phyloP scores from a whole-genome alignment of 2,329 filamentous ascomycete species.

The Paracamarosporium sp. region DNA sequence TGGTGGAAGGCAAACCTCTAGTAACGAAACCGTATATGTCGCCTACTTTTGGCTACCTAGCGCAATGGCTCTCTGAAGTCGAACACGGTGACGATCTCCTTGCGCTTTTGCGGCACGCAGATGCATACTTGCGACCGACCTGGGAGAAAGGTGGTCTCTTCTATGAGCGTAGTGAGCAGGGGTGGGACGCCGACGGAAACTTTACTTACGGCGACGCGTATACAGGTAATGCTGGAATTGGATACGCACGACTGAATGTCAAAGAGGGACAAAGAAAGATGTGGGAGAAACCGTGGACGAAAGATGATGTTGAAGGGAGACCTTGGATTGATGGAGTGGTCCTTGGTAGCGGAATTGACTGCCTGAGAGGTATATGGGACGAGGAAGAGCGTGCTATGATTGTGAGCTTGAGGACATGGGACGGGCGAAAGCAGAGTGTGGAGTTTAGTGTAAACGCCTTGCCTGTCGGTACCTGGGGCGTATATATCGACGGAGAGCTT shows the following conservation, averaged over 20 bases:
- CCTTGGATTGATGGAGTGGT: conserved; percentile 32
- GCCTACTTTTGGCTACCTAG: conserved; percentile 35
- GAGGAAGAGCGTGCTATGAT: conserved; percentile 13
- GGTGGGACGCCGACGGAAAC: conserved; percentile 25
- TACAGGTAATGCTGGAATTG: conserved; percentile 46
- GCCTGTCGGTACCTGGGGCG: neutral
- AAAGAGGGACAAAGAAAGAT: conserved; percentile 45
- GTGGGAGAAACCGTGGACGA: conserved; percentile 42
- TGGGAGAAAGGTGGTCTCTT: conserved; percentile 47
- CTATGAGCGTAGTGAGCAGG: conserved; percentile 37
- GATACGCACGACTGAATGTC: conserved; percentile 47
- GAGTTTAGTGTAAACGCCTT: neutral
- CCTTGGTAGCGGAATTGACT: conserved; percentile 28
- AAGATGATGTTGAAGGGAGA: conserved; percentile 33
- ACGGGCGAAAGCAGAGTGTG: neutral
- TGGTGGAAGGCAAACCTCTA: neutral
- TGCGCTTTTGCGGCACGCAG: conserved; percentile 22
- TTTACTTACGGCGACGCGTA: conserved; percentile 44
- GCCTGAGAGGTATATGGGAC: conserved; percentile 28
- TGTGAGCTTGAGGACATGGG: conserved; percentile 25
- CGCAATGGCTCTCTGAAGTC: conserved; percentile 45
- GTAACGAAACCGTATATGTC: conserved; percentile 1
- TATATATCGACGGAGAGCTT: neutral
- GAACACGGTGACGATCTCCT: conserved; percentile 24
- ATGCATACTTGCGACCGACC: conserved; percentile 24